phyloP scores from a whole-genome alignment of 2,329 filamentous ascomycete genomes.

The Chrysoporthe austroafricana region DNA sequence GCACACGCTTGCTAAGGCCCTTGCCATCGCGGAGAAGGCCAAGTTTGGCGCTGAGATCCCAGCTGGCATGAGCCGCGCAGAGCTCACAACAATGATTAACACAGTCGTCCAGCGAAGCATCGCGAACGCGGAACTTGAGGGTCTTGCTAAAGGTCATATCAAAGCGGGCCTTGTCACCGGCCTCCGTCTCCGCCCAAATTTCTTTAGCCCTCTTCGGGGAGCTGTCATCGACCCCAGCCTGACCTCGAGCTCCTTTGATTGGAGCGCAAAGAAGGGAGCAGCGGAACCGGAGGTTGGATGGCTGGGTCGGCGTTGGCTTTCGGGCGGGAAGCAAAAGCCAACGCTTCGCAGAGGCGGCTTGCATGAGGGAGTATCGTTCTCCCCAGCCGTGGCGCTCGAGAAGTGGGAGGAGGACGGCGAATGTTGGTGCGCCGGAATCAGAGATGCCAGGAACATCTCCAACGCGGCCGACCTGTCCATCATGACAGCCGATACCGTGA shows the following conservation, averaged over 20 bases:
- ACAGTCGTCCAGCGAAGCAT: slow-evolving; percentile 48
- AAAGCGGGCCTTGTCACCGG: slow-evolving; percentile 47
- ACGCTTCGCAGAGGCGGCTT: slow-evolving; percentile 33
- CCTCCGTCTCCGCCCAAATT: slow-evolving; percentile 68
- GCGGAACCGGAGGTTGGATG: slow-evolving; percentile 29
- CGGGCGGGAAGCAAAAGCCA: slow-evolving; percentile 30
- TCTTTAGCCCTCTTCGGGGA: slow-evolving; percentile 68
- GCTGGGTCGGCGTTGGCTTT: not conserved
- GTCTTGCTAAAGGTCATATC: slow-evolving; percentile 52
- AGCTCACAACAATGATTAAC: slow-evolving; percentile 48
- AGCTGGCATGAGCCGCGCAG: slow-evolving; percentile 42
- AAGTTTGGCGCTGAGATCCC: slow-evolving; percentile 33
- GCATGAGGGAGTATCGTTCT: slow-evolving; percentile 32
- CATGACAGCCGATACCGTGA: slow-evolving; percentile 58
- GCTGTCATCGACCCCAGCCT: slow-evolving; percentile 63
- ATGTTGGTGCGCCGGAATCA: slow-evolving; percentile 77
- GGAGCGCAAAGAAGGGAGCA: slow-evolving; percentile 34
- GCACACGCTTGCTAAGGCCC: slow-evolving; percentile 31
- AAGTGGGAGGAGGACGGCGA: slow-evolving; percentile 81
- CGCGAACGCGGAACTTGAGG: slow-evolving; percentile 50
- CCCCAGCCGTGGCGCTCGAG: slow-evolving; percentile 61
- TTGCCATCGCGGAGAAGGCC: slow-evolving; percentile 37
- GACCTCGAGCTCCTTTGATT: slow-evolving; percentile 63
- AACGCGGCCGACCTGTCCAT: slow-evolving; percentile 69
- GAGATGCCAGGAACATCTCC: slow-evolving; percentile 46